These are phyloP conservation scores for Globisporangium irregulare DNA, from an alignment of 352 stramenopile genomes.

Conservation along the genomic window DNA sequence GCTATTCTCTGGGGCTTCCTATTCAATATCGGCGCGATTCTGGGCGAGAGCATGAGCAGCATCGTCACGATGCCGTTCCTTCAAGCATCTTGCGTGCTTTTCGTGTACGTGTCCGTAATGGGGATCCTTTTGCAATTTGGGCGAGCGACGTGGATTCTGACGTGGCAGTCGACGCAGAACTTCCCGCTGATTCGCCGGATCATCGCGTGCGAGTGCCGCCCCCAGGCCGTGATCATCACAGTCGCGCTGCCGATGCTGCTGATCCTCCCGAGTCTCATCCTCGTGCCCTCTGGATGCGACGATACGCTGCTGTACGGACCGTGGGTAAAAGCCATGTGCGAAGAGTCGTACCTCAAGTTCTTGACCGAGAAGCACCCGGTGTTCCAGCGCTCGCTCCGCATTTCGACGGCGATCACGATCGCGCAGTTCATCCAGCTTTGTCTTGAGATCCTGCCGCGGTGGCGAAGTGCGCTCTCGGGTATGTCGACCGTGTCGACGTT, in stretches of 20 bases:
- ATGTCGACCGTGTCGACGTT: constrained; percentile 55
- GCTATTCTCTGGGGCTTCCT: constrained; percentile 86
- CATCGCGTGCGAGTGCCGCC: constrained; percentile 70
- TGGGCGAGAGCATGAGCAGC: constrained; percentile 85
- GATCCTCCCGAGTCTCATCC: constrained; percentile 71
- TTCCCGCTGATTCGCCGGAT: constrained; percentile 87
- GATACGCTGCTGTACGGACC: constrained; percentile 27
- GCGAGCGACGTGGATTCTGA: constrained; percentile 85
- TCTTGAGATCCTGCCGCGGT: constrained; percentile 74
- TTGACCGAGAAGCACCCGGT: constrained; percentile 78
- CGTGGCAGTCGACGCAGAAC: constrained; percentile 84
- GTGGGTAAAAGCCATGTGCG: constrained; percentile 57
- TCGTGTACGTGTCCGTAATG: constrained; percentile 84
- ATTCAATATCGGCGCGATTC: constrained; percentile 80
- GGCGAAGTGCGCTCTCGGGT: constrained; percentile 55
- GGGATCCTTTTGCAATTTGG: constrained; percentile 82
- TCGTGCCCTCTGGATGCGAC: constrained; percentile 61
- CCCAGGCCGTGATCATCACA: constrained; percentile 77
- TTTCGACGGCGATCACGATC: constrained; percentile 79
- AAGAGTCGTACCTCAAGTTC: constrained; percentile 84
- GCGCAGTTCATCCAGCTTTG: constrained; percentile 86
- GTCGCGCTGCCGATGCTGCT: constrained; percentile 71
- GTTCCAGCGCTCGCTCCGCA: constrained; percentile 77
- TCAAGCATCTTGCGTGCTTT: constrained; percentile 71
- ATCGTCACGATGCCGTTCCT: constrained; percentile 79